Evolutionary conservation across 805 yeast species (phyloP).

Genomic region (Trichomonascus vanleenenianus): DNA sequence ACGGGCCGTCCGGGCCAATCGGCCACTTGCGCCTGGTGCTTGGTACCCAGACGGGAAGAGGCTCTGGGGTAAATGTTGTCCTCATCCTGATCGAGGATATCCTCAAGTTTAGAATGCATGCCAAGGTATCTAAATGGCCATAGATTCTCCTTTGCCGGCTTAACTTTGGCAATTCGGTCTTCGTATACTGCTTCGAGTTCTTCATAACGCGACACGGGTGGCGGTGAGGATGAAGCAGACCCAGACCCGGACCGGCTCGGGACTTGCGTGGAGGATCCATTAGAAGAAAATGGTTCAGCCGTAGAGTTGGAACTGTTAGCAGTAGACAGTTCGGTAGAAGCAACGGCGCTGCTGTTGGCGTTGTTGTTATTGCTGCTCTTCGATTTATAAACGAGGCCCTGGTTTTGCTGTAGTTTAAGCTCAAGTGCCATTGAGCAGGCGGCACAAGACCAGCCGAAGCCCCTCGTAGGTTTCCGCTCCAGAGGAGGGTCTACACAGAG

Average conservation of each 20-base stretch:
- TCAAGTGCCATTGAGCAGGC: conserved; percentile 41
- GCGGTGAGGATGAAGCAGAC: conserved; percentile 2
- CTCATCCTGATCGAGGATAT: conserved; percentile 58
- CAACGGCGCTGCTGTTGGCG: conserved; percentile 3
- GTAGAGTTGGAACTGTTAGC: not conserved
- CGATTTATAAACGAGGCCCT: conserved; percentile 13
- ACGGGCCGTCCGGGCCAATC: conserved; percentile 62
- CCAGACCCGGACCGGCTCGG: not conserved
- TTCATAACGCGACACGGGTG: conserved; percentile 16
- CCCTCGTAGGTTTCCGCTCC: conserved; percentile 69
- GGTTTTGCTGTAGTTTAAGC: conserved; percentile 17
- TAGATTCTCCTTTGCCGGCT: too few species aligned
- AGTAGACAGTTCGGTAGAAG: not conserved
- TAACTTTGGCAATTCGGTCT: conserved; percentile 12
- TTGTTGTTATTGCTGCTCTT: not conserved
- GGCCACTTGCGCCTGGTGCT: conserved; percentile 52
- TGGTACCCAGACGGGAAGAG: conserved; percentile 65
- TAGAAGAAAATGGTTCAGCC: not conserved
- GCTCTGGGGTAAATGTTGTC: conserved; percentile 79
- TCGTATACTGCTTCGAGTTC: conserved; percentile 27
- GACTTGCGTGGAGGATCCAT: not conserved
- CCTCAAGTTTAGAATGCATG: conserved; percentile 63
- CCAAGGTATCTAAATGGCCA: conserved; percentile 83
- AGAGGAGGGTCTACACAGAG: conserved; percentile 82
- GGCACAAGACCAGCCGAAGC: conserved; percentile 88